Conservation (phyloP, 176 grass and related monocot species). For the Cymbopogon citratus region DNA sequence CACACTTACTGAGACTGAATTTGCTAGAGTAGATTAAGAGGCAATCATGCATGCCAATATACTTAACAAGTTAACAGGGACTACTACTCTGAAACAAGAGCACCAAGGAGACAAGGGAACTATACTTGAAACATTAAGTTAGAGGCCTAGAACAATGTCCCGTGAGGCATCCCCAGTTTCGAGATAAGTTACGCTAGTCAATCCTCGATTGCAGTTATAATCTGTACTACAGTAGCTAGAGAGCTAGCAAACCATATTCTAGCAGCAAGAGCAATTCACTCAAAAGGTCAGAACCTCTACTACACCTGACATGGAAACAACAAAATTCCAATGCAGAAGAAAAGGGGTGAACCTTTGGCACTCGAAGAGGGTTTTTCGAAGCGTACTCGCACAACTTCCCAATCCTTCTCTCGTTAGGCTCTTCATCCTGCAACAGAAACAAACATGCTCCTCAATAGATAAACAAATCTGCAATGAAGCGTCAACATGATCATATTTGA, state of each 20-base stretch:
- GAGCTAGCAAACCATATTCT: not conserved
- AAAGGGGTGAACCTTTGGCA: slow-evolving; percentile 55
- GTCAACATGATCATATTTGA: not conserved
- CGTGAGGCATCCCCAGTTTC: not conserved
- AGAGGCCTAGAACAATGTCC: not conserved
- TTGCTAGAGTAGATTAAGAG: not conserved
- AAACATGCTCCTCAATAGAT: not conserved
- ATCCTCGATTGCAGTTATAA: not conserved
- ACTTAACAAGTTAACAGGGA: not conserved
- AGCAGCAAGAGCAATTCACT: not conserved
- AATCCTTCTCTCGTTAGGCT: slow-evolving; percentile 81
- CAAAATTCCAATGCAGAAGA: not conserved
- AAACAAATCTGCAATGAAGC: not conserved
- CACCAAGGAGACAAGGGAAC: not conserved
- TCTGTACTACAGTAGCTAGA: not conserved
- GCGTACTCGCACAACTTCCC: slow-evolving; percentile 84
- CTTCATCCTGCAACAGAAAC: slow-evolving; percentile 53
- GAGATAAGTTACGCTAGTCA: not conserved
- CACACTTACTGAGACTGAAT: not conserved
- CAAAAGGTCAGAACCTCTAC: not conserved
- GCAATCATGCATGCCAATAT: not conserved
- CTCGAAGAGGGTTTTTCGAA: slow-evolving; percentile 67
- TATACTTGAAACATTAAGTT: not conserved
- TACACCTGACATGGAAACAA: not conserved
- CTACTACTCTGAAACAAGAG: not conserved